phyloP scores from a whole-genome alignment of 306 rosid species.

The Vigna reflexopilosa region DNA sequence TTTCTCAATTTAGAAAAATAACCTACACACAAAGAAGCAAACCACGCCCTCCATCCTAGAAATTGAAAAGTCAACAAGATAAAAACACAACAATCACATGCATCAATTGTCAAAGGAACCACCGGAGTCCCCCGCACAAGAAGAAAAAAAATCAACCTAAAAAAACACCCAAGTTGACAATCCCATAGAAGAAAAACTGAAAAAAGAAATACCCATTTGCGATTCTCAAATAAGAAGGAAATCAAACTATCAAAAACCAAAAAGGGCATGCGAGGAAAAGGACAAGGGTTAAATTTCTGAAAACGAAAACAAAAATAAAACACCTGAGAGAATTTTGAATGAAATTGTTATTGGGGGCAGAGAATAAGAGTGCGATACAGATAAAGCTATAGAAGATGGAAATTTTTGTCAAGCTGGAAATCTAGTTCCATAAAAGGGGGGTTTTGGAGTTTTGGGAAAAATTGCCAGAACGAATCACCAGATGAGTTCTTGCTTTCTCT shows the following conservation, averaged over 20 bases:
- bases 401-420: not conserved
- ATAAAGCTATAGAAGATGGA: slow-evolving; percentile 9
- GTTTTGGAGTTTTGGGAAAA: slow-evolving; percentile 32
- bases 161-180: slow-evolving; percentile 30
- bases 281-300: slow-evolving; percentile 19
- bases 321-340: slow-evolving; percentile 53
- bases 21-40: slow-evolving; percentile 27
- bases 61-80: not conserved
- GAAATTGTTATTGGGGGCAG: slow-evolving; percentile 35
- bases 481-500: not conserved
- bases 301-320: not conserved
- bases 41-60: not conserved
- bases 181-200: not conserved
- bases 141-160: slow-evolving; percentile 15
- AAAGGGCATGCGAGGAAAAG: slow-evolving; percentile 31
- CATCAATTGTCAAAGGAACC: slow-evolving; percentile 26
- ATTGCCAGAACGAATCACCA: slow-evolving; percentile 18
- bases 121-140: not conserved
- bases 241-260: slow-evolving; percentile 42
- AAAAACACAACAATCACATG: not conserved
- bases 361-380: not conserved
- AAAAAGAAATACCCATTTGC: slow-evolving; percentile 31
- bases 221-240: slow-evolving; percentile 37
- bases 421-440: slow-evolving; percentile 36
- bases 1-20: slow-evolving; percentile 13